Evolutionary conservation across 306 rosid species (phyloP).

Genomic region (Quercus rubra): DNA sequence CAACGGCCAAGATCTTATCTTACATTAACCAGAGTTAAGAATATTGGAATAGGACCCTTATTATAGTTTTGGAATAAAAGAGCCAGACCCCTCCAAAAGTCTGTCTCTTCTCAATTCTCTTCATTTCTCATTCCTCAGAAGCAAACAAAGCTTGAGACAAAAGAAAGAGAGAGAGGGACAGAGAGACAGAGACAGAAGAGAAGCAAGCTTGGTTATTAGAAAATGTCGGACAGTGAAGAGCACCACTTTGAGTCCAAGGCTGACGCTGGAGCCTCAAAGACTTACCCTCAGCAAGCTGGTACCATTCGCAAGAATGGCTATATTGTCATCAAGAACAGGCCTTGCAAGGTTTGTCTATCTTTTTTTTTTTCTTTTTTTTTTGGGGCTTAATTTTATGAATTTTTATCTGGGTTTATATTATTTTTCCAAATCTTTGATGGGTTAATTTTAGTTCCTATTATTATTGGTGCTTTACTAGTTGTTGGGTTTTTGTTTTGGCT

Average conservation of each 20-base stretch:
- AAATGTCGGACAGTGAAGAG: constrained; percentile 64
- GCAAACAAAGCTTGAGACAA: background rate
- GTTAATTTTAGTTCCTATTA: background rate
- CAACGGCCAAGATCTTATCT: background rate
- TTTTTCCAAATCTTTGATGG: background rate
- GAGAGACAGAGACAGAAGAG: background rate
- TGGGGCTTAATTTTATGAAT: background rate
- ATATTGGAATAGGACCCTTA: background rate
- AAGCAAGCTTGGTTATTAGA: background rate
- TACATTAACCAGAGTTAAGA: constrained; percentile 5
- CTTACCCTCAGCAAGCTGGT: constrained; percentile 68
- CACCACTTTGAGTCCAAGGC: constrained; percentile 70
- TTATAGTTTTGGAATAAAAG: background rate
- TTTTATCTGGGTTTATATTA: background rate
- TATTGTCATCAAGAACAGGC: constrained; percentile 63
- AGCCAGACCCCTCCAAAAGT: background rate
- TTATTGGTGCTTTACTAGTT: background rate
- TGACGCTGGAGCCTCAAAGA: constrained; percentile 71
- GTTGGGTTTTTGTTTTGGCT: background rate
- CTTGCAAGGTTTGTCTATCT: constrained; percentile 52
- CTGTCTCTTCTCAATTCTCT: background rate
- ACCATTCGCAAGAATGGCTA: constrained; percentile 70
- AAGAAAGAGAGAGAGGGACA: background rate
- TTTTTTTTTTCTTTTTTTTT: no score
- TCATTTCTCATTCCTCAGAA: background rate